A percentile compares a stretch with the other conserved stretches of the same genome.
Evolutionary conservation across 768 basidiomycete species (phyloP).

Genomic region (Vishniacozyma victoriae): DNA sequence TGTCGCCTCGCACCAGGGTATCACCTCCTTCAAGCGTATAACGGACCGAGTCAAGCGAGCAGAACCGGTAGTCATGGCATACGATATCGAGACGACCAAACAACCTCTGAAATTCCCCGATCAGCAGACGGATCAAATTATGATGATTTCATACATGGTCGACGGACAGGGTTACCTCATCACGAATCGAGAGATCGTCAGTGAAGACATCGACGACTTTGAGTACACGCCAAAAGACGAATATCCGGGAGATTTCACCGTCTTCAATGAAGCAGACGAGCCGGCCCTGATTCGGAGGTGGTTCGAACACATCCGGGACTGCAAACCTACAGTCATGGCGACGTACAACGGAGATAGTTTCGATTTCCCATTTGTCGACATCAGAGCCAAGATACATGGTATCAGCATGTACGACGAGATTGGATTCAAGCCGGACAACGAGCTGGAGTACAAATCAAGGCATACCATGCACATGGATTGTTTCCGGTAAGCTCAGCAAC

Average conservation of each 20-base stretch:
- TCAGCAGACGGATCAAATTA: conserved; percentile 90
- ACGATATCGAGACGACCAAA: conserved; percentile 97
- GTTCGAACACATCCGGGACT: conserved; percentile 88
- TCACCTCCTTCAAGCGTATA: conserved; percentile 65
- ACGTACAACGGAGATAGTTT: conserved; percentile 99
- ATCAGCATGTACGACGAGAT: conserved; percentile 96
- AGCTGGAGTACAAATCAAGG: conserved; percentile 91
- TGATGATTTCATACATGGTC: conserved; percentile 99
- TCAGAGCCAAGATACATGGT: conserved; percentile 74
- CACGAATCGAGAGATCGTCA: conserved; percentile 93
- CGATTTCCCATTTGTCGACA: conserved; percentile 94
- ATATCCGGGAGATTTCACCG: conserved; percentile 89
- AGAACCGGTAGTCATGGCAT: conserved; percentile 98
- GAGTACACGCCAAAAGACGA: conserved; percentile 98
- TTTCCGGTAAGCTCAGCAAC: conserved; percentile 58
- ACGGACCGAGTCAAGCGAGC: conserved; percentile 90
- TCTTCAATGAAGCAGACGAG: conserved; percentile 93
- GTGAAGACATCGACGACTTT: conserved; percentile 96
- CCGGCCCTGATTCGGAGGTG: conserved; percentile 77
- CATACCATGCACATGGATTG: conserved; percentile 97
- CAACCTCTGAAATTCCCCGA: conserved; percentile 99
- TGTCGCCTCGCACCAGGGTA: conserved; percentile 73
- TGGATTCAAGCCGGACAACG: conserved; percentile 82
- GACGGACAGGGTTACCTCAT: conserved; percentile 92
- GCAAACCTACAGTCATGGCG: conserved; percentile 93